A percentile compares a stretch with the other conserved stretches of the same genome.
Evolutionary conservation across 345 rosid species (phyloP).

Genomic region (Hibiscus tridactylites): DNA sequence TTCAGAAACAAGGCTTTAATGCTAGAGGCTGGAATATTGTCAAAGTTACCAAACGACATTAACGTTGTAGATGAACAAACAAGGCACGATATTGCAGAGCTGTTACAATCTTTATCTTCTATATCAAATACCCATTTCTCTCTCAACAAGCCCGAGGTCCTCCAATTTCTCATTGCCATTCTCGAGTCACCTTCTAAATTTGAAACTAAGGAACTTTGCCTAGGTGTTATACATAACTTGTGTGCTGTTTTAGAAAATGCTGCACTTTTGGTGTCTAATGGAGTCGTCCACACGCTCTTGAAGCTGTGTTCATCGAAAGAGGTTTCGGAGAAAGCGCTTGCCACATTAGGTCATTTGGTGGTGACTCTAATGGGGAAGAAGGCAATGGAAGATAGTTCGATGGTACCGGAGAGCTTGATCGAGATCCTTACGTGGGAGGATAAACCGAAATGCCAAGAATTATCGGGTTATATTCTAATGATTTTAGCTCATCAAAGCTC

Average conservation of each 20-base stretch:
- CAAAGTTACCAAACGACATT: constrained; percentile 49
- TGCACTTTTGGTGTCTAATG: constrained; percentile 42
- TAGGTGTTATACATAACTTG: constrained; percentile 50
- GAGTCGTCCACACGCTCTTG: constrained; percentile 33
- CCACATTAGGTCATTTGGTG: constrained; percentile 65
- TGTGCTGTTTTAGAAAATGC: constrained; percentile 61
- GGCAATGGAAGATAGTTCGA: constrained; percentile 47
- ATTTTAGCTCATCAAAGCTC: constrained; percentile 81
- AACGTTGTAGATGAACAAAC: constrained; percentile 43
- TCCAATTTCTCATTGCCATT: constrained; percentile 42
- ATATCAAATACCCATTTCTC: constrained; percentile 43
- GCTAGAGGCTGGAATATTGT: constrained; percentile 68
- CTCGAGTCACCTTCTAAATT: constrained; percentile 41
- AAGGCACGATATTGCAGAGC: constrained; percentile 43
- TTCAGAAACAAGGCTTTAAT: constrained; percentile 80
- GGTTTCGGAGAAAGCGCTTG: constrained; percentile 61
- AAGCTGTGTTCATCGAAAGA: constrained; percentile 34
- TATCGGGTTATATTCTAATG: constrained; percentile 70
- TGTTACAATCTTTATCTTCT: constrained; percentile 56
- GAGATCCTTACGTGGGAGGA: constrained; percentile 89
- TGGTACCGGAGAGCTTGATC: constrained; percentile 55
- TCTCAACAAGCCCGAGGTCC: constrained; percentile 31
- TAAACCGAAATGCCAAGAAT: constrained; percentile 74
- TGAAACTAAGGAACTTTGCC: constrained; percentile 49
- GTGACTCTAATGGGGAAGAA: constrained; percentile 74